Base-by-base conservation (phyloP, 352 stramenopile species). In the Phytopythium litorale region DNA sequence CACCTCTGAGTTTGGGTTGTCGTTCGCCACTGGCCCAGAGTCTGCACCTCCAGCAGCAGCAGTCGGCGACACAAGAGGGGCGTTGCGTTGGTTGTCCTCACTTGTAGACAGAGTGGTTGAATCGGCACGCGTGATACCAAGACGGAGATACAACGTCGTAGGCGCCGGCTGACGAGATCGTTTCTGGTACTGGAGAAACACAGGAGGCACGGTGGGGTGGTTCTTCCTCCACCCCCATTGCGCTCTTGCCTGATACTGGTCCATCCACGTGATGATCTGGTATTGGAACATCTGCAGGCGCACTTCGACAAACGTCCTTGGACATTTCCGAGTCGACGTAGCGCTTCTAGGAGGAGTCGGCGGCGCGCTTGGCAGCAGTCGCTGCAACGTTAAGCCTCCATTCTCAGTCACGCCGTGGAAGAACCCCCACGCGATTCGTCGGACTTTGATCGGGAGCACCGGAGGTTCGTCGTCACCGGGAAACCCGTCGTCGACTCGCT, bases 181-280 rank as follows among this genome's bases (percentile, higher is more conserved):
- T 56, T 84, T 83, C 52, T 89, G 79, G 43, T 80, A 90, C 54
- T 92, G 82, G 4, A 92, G 56, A 30, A 82, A 90, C 18, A 90
- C 79, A 0, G 68, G 48, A 4, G 79, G 80, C 8, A 88, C 55
- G 4, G 62, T 68, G 15, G 67, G 66, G 23, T 71, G 58, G 13
- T 64, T 70, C 49, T 65, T 72, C 15, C 64, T 69, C 70, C 65
- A 87, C 7, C 67, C 66, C 68, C 80, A 89, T 35, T 87, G 72
- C 0, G 58, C 54, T 42, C 67, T 80, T 3, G 79, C 81, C 67
- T 91, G 81, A 18, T 80, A 81, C n/a, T 70, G 55, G 50, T 88
- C 79, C 40, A 87, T 69, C 79, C 81, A 91, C 16, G 74, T 81
- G 13, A 90, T n/a, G 7, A 71, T 43, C 38, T 86, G 76, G 54